Evolutionary conservation across 2,329 filamentous ascomycete species (phyloP).

Genomic region (Blastomyces parvus): DNA sequence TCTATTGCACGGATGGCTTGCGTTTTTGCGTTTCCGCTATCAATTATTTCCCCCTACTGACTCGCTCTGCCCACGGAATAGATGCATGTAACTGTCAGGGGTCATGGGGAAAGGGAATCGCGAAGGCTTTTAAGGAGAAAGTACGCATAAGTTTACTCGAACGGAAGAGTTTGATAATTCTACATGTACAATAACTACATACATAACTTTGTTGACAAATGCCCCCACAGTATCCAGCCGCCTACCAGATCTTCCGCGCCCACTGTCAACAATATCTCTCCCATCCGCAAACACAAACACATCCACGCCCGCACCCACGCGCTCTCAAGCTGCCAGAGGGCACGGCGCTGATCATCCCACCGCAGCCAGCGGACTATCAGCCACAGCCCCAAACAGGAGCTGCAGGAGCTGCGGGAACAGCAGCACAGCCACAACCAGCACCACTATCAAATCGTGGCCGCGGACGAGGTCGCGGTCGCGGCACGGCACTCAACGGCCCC

Average conservation of each 20-base stretch:
- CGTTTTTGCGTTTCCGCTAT: no score
- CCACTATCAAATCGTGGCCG: background rate
- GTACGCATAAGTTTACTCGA: constrained; percentile 16
- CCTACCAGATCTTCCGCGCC: constrained; percentile 39
- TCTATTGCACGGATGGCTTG: no score
- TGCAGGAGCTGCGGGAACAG: no score
- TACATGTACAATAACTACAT: no score
- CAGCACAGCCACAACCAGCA: background rate
- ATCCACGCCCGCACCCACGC: constrained; percentile 8
- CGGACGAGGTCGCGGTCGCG: background rate
- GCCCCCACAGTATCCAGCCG: constrained; percentile 40
- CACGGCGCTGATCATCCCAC: constrained; percentile 46
- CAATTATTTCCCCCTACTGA: background rate
- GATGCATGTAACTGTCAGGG: constrained; percentile 53
- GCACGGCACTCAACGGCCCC: background rate
- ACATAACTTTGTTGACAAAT: background rate
- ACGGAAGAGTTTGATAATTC: background rate
- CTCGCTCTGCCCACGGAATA: background rate
- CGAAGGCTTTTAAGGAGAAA: constrained; percentile 39
- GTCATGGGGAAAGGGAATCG: constrained; percentile 51
- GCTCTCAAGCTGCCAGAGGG: constrained; percentile 30
- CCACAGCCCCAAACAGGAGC: background rate
- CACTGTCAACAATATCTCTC: constrained; percentile 36
- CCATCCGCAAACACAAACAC: constrained; percentile 10
- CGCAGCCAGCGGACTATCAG: constrained; percentile 30